These are phyloP conservation scores for Plasmodium falciparum DNA, from an alignment of 169 alveolate species.

Conservation along the genomic window DNA sequence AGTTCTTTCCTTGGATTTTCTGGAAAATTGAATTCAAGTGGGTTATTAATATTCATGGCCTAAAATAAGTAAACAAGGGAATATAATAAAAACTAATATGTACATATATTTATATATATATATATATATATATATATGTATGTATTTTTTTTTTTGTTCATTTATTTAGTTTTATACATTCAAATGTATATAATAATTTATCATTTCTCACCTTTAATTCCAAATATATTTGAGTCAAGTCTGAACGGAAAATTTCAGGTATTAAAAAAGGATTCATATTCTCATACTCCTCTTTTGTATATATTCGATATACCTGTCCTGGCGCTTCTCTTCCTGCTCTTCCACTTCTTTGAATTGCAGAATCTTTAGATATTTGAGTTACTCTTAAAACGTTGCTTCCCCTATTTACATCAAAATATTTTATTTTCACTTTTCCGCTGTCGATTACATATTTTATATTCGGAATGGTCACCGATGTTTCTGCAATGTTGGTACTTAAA, in stretches of 20 bases:
- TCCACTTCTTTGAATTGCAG: constrained; percentile 96
- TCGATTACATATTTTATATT: constrained; percentile 94
- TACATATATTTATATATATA: background rate
- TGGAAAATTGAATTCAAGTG: constrained; percentile 92
- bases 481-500: constrained; percentile 96
- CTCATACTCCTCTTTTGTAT: constrained; percentile 90
- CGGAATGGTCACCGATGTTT: constrained; percentile 97
- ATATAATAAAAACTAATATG: background rate
- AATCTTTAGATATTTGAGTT: constrained; percentile 91
- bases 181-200: no score
- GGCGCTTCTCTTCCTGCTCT: constrained; percentile 95
- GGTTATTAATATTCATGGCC: constrained; percentile 76
- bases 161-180: background rate
- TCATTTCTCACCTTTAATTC: constrained; percentile 81
- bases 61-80: background rate
- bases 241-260: constrained; percentile 94
- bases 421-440: constrained; percentile 93
- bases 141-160: no score
- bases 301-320: constrained; percentile 95
- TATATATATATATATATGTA: constrained; percentile 11
- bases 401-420: constrained; percentile 87
- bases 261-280: constrained; percentile 83
- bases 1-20: constrained; percentile 96
- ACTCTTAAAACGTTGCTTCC: constrained; percentile 91
- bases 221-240: constrained; percentile 91